Evolutionary conservation across 2,329 filamentous ascomycete species (phyloP).

Genomic region (Stachybotrys chlorohalonatus): DNA sequence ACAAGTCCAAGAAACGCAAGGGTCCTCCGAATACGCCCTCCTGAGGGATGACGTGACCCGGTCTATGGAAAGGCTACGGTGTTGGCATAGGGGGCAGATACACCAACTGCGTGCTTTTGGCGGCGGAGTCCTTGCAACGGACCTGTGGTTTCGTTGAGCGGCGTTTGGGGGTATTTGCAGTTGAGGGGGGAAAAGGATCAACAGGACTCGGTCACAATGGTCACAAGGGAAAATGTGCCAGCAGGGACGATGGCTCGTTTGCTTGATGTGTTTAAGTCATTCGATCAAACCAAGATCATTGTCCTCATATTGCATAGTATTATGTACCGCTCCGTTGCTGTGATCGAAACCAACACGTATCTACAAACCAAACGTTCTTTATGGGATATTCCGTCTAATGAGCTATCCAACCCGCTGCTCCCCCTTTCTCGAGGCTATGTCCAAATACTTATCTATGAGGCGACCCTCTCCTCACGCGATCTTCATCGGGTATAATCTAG

Average conservation of each 20-base stretch:
- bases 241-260: no score
- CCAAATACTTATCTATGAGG: not conserved
- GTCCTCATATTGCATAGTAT: not conserved
- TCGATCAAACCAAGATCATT: not conserved
- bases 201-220: no score
- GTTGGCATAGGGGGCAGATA: not conserved
- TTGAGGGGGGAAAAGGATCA: no score
- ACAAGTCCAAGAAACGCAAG: constrained; percentile 9
- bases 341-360: no score
- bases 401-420: not conserved
- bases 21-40: constrained; percentile 9
- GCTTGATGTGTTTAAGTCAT: not conserved
- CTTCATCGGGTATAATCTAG: constrained; percentile 1
- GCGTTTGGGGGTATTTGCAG: no score
- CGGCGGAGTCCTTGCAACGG: no score
- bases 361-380: no score
- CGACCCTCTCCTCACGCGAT: not conserved
- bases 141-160: no score
- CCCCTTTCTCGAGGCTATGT: not conserved
- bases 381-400: not conserved
- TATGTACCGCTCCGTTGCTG: not conserved
- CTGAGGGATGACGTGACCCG: not conserved
- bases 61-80: not conserved
- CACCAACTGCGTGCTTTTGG: no score
- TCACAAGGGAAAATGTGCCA: no score